Percentiles rank a stretch among this genome's conserved stretches.
These are phyloP conservation scores for Dioscorea dumetorum DNA, from an alignment of 106 monocot genomes.

Conservation along the genomic window DNA sequence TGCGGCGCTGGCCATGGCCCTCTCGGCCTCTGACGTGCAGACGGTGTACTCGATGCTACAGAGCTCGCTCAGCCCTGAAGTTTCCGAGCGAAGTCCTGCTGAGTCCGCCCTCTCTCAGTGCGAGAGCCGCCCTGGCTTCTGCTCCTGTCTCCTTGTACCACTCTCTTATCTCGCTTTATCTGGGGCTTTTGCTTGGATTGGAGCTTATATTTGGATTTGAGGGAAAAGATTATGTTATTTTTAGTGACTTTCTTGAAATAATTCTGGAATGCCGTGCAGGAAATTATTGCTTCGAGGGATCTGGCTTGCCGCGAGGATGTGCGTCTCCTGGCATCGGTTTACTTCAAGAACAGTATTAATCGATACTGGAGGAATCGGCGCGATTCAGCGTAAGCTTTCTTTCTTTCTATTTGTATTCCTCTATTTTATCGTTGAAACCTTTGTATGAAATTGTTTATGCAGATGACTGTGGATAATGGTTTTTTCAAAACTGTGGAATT, in stretches of 20 bases:
- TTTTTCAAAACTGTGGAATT: too few relatives aligned
- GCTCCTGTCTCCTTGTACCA: slow-evolving; percentile 92
- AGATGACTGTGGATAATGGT: too few relatives aligned
- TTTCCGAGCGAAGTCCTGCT: slow-evolving; percentile 58
- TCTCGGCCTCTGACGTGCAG: slow-evolving; percentile 79
- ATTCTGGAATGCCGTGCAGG: slow-evolving; percentile 37
- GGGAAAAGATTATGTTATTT: neutral
- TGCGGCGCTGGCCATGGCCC: slow-evolving; percentile 32
- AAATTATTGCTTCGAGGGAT: slow-evolving; percentile 74
- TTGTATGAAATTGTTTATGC: too few relatives aligned
- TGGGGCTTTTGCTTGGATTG: too few relatives aligned
- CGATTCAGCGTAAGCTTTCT: slow-evolving; percentile 38
- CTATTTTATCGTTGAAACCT: neutral
- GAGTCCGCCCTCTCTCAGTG: slow-evolving; percentile 82
- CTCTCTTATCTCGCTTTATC: neutral
- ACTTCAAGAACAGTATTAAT: slow-evolving; percentile 91
- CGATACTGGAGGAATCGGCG: slow-evolving; percentile 84
- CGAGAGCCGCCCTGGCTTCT: slow-evolving; percentile 94
- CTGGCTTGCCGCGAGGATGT: slow-evolving; percentile 72
- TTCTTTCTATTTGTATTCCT: neutral
- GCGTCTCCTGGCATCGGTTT: slow-evolving; percentile 80
- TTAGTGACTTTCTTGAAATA: neutral
- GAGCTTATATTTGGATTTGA: neutral
- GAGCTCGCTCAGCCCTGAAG: slow-evolving; percentile 73
- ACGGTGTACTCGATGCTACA: slow-evolving; percentile 67